Conservation (phyloP, 164 flowering plant species). For the Magnolia officinalis region DNA sequence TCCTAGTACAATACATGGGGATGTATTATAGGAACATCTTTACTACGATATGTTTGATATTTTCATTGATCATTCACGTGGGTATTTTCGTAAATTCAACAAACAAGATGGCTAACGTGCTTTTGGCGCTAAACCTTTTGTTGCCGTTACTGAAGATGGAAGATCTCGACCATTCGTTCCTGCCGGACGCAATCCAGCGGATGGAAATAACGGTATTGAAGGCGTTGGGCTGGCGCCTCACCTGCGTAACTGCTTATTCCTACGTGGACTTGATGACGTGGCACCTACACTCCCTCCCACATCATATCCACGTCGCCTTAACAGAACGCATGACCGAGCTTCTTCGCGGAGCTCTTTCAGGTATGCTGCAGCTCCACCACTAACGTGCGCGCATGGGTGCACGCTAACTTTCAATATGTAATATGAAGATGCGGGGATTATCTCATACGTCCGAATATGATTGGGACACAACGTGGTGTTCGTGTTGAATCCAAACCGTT, state of each 20-base stretch:
- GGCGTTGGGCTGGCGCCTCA: constrained; percentile 47
- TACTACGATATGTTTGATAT: no score
- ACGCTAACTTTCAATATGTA: background rate
- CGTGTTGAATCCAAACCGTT: background rate
- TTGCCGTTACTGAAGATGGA: constrained; percentile 31
- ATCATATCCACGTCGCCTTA: constrained; percentile 14
- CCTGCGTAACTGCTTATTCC: constrained; percentile 42
- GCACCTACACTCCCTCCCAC: constrained; percentile 15
- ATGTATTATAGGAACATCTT: no score
- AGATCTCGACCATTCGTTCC: constrained; percentile 34
- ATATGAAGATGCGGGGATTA: background rate
- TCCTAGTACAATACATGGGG: no score
- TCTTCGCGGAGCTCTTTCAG: constrained; percentile 40
- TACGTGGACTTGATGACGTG: constrained; percentile 35
- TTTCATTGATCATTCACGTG: no score
- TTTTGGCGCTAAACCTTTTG: background rate
- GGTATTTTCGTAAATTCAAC: no score
- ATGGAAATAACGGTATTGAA: constrained; percentile 50
- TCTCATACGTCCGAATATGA: background rate
- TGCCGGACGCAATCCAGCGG: constrained; percentile 29
- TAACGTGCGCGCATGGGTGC: background rate
- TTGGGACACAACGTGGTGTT: background rate
- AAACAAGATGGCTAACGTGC: background rate
- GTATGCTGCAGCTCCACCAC: constrained; percentile 18
- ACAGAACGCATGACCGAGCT: constrained; percentile 30